These are phyloP conservation scores for Nyssa sinensis DNA, from an alignment of 148 eudicot species.

Conservation along the genomic window DNA sequence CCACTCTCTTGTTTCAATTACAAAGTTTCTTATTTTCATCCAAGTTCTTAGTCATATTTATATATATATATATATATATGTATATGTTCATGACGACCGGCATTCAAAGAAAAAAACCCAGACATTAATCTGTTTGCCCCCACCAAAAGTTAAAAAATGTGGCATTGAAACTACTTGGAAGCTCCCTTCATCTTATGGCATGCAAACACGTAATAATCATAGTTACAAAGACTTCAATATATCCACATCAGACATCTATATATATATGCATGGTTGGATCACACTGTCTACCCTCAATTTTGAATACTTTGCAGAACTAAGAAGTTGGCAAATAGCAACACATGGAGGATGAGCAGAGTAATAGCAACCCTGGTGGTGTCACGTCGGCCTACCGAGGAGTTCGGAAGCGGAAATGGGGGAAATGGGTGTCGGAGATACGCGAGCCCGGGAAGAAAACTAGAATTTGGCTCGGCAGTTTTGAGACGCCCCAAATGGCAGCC, in stretches of 20 bases:
- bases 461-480: slow-evolving; percentile 66
- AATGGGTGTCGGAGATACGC: slow-evolving; percentile 74
- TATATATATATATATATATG: too few relatives aligned
- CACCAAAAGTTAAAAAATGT: not conserved
- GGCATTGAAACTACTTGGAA: slow-evolving; percentile 16
- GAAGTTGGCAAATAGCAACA: too few relatives aligned
- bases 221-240: not conserved
- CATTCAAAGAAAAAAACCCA: not conserved
- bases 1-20: not conserved
- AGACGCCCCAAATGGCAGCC: slow-evolving; percentile 70
- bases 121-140: not conserved
- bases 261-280: slow-evolving; percentile 7
- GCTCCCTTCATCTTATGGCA: not conserved
- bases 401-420: slow-evolving; percentile 67
- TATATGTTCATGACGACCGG: too few relatives aligned
- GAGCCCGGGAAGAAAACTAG: slow-evolving; percentile 60
- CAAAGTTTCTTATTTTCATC: too few relatives aligned
- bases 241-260: too few relatives aligned
- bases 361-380: not conserved
- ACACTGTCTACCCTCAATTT: not conserved
- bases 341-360: slow-evolving; percentile 4
- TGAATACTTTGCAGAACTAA: too few relatives aligned
- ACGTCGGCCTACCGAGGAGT: slow-evolving; percentile 35
- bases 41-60: not conserved
- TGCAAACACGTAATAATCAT: not conserved